Base-by-base conservation (phyloP, 257 asterid species). In the Capsicum baccatum region DNA sequence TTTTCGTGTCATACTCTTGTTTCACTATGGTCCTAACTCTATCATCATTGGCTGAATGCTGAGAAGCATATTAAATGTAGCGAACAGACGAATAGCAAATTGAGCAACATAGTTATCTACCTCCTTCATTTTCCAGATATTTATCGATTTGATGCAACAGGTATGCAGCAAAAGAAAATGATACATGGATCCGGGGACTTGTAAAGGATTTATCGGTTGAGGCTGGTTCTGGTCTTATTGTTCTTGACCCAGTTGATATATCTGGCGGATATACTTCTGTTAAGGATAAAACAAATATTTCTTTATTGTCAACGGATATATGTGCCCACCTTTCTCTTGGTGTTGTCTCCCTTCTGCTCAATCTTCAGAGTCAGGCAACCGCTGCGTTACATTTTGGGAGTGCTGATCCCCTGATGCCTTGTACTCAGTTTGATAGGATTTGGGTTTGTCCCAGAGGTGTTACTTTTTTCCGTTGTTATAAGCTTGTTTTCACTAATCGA, bases 191-290 rank as follows among this genome's bases (percentile, higher is more conserved):
- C 84, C 94, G 97, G 87, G 96, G 97, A 79, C 94, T 93, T 83
- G 84, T 96, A 83, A 94, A 96, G 92, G 98, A 96, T 94, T 90
- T 96, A 76, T 92, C 92, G 8, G 89, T 96, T 76, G 99, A 96
- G 88, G 95, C 99, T 89, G 99, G 98, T 89, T 96, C 99, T 78
- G 99, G 99, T 83, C 97, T 96, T 81, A 83, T 94, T 84, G 93
- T 96, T 85, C 98, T 96, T 91, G 98, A 96, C 91, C 98, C 98
- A n/a, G 92, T 96, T 79, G 99, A 96, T 88, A 88, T 96, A 83
- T 94, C 98, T 71, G 98, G 95, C 80, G 99, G 98, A 90, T 94
- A 91, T 91, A 96, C 98, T 83, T 94, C 98, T 16, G 94, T 92
- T 84, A 96, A 95, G 91, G 99, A 94, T 80, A 96, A 94, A 91